phyloP scores from a whole-genome alignment of 2,329 filamentous ascomycete genomes.

The Pseudopithomyces maydicus region DNA sequence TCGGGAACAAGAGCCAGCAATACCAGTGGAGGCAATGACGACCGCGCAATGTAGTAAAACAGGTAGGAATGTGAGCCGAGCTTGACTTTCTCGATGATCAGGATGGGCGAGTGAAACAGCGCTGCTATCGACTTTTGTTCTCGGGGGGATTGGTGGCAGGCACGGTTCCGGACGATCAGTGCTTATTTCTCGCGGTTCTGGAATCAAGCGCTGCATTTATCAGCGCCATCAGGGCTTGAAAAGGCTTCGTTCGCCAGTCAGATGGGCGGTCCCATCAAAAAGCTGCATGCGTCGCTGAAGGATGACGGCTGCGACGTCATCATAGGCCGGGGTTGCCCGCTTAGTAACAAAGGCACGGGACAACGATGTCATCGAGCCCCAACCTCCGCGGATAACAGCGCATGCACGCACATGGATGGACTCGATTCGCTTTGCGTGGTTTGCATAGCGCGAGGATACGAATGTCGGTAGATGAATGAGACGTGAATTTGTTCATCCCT shows the following conservation, averaged over 20 bases:
- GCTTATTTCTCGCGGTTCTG: neutral
- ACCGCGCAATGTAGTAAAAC: neutral
- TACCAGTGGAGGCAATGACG: neutral
- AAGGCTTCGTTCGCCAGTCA: neutral
- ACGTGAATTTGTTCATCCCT: no score
- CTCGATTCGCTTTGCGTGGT: neutral
- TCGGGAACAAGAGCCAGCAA: no score
- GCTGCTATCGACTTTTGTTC: neutral
- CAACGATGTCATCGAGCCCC: neutral
- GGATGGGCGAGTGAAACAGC: neutral
- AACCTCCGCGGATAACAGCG: neutral
- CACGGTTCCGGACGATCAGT: neutral
- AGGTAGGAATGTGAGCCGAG: neutral
- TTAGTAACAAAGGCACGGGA: neutral
- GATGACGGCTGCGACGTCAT: constrained; percentile 3
- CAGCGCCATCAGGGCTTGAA: constrained; percentile 1
- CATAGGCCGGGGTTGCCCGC: neutral
- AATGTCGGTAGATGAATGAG: no score
- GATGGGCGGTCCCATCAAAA: neutral
- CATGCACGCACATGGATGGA: neutral
- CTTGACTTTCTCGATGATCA: neutral
- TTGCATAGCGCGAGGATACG: no score
- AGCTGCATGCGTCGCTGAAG: constrained; percentile 1
- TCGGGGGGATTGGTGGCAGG: neutral
- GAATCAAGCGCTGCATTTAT: constrained; percentile 5